A percentile compares a stretch with the other conserved stretches of the same genome.
phyloP scores from a whole-genome alignment of 805 yeast genomes.

The Lipomyces orientalis region DNA sequence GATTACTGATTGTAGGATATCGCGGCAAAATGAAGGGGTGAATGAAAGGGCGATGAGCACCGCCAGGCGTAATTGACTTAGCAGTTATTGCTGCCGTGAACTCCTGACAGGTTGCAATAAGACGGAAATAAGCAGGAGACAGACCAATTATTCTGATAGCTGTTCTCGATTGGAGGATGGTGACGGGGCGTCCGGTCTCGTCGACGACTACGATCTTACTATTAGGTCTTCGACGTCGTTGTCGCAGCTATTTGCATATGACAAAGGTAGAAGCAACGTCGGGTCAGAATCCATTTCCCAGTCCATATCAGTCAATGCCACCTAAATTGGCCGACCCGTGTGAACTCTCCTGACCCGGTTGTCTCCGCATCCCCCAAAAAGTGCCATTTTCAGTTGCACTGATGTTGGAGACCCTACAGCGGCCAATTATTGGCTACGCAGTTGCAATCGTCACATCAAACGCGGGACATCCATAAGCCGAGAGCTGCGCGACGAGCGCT shows the following conservation, averaged over 20 bases:
- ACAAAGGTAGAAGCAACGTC: no score
- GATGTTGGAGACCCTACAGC: neutral
- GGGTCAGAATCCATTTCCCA: no score
- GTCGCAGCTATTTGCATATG: no score
- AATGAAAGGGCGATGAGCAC: neutral
- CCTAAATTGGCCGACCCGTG: no score
- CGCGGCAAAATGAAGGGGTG: neutral
- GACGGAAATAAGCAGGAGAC: neutral
- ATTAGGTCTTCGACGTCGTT: no score
- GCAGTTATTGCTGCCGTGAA: neutral
- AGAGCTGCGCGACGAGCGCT: neutral
- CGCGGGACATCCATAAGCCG: neutral
- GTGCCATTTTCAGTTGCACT: neutral
- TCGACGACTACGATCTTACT: no score
- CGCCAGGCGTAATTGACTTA: no score
- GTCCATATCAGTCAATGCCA: no score
- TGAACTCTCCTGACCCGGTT: no score
- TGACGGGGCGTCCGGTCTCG: no score
- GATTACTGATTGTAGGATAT: constrained; percentile 1
- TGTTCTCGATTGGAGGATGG: neutral
- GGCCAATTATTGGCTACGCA: neutral
- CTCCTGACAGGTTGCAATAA: neutral
- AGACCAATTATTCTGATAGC: neutral
- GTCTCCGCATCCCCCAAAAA: no score
- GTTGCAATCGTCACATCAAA: neutral